Percentiles rank a stretch among this genome's conserved stretches.
Conservation (phyloP, 768 basidiomycete genomes). For the Russula griseocarnosa region DNA sequence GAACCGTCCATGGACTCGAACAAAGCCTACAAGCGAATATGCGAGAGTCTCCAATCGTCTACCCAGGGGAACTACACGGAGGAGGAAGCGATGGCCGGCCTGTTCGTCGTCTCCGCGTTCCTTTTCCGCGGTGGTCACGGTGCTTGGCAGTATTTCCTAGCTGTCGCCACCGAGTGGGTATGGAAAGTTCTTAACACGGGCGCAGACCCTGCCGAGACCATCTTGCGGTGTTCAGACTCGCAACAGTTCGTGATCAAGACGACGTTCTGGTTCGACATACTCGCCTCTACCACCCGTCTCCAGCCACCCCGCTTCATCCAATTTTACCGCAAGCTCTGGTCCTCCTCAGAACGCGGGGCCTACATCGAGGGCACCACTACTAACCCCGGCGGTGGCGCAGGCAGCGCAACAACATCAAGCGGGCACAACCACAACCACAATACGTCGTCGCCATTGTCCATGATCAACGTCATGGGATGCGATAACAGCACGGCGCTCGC, state of each 20-base stretch:
- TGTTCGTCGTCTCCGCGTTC: slow-evolving; percentile 71
- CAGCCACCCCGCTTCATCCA: slow-evolving; percentile 52
- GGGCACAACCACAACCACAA: no score
- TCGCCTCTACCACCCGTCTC: slow-evolving; percentile 70
- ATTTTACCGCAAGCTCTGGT: slow-evolving; percentile 56
- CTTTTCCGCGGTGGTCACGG: slow-evolving; percentile 76
- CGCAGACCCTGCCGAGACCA: slow-evolving; percentile 43
- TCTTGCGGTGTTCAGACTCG: slow-evolving; percentile 46
- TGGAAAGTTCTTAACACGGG: slow-evolving; percentile 42
- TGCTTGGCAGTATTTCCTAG: slow-evolving; percentile 63
- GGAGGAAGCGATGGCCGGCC: slow-evolving; percentile 74
- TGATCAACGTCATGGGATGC: slow-evolving; percentile 84
- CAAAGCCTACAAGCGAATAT: slow-evolving; percentile 30
- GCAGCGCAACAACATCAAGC: no score
- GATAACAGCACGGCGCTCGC: slow-evolving; percentile 76
- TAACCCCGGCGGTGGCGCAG: no score
- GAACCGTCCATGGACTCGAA: slow-evolving; percentile 21
- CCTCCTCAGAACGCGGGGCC: slow-evolving; percentile 37
- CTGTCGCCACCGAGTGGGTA: slow-evolving; percentile 56
- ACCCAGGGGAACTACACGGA: slow-evolving; percentile 37
- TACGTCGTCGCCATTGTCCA: slow-evolving; percentile 46
- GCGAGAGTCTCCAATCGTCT: slow-evolving; percentile 26
- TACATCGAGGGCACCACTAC: slow-evolving; percentile 33
- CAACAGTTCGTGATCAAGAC: slow-evolving; percentile 75
- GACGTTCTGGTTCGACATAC: slow-evolving; percentile 83